These are phyloP conservation scores for Fusarium sulawesiense DNA, from an alignment of 2,329 filamentous ascomycete genomes.

Conservation along the genomic window DNA sequence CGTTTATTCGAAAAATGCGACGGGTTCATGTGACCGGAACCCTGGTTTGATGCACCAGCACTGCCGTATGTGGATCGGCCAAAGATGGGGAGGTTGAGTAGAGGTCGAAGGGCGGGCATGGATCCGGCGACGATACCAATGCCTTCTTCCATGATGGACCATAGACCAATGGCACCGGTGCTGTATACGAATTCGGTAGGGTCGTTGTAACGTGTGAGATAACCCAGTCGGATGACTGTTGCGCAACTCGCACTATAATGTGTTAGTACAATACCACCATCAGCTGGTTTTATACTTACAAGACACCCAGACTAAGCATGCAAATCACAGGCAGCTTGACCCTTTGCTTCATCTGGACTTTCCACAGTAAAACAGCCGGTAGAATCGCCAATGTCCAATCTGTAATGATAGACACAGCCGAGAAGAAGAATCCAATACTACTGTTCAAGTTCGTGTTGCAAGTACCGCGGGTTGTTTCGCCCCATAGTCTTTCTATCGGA, in stretches of 20 bases:
- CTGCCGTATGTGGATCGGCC: conserved; percentile 21
- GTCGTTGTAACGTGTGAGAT: conserved; percentile 38
- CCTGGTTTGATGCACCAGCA: conserved; percentile 4
- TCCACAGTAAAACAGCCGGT: conserved; percentile 43
- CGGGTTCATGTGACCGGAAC: conserved; percentile 9
- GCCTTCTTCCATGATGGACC: conserved; percentile 41
- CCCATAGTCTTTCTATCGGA: conserved; percentile 44
- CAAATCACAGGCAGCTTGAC: conserved; percentile 40
- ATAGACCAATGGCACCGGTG: conserved; percentile 39
- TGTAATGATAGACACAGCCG: conserved; percentile 42
- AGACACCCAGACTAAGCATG: conserved; percentile 37
- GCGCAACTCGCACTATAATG: conserved; percentile 34
- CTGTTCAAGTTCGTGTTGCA: conserved; percentile 36
- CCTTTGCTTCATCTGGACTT: conserved; percentile 43
- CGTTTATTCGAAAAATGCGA: neutral
- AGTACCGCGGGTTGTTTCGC: conserved; percentile 19
- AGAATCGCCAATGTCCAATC: conserved; percentile 45
- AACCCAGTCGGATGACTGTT: conserved; percentile 39
- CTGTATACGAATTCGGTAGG: conserved; percentile 40
- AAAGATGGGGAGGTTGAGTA: conserved; percentile 35
- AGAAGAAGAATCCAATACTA: conserved; percentile 43
- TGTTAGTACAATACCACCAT: neutral
- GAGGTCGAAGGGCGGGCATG: conserved; percentile 37
- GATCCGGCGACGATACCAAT: conserved; percentile 43
- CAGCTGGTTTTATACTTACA: conserved; percentile 13